Percentiles rank a stretch among this genome's conserved stretches.
These are phyloP conservation scores for Isatis lusitanica DNA, from an alignment of 441 rosid species.

Conservation along the genomic window DNA sequence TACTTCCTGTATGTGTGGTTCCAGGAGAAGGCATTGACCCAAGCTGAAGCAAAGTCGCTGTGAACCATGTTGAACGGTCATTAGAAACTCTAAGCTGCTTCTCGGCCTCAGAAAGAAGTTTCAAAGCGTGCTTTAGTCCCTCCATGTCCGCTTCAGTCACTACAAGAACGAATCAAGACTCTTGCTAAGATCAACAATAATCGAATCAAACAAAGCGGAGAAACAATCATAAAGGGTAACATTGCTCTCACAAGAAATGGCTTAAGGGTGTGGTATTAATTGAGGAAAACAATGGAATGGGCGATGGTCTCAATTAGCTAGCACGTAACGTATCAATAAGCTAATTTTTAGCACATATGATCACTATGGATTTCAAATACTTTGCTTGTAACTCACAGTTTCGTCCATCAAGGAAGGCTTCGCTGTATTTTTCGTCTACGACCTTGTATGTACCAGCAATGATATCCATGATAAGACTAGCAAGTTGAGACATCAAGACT, in stretches of 20 bases:
- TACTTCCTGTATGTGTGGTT: slow-evolving; percentile 69
- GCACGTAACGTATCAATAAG: background rate
- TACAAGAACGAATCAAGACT: slow-evolving; percentile 37
- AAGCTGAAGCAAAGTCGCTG: slow-evolving; percentile 91
- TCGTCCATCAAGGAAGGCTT: slow-evolving; percentile 59
- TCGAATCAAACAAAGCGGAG: background rate
- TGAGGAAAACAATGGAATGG: background rate
- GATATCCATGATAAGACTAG: slow-evolving; percentile 94
- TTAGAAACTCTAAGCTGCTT: slow-evolving; percentile 84
- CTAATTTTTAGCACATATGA: background rate
- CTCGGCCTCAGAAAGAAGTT: slow-evolving; percentile 96
- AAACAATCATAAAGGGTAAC: background rate
- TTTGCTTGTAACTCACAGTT: slow-evolving; percentile 60
- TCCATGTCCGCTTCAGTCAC: slow-evolving; percentile 86
- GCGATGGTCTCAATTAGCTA: background rate
- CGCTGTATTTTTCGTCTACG: slow-evolving; percentile 47
- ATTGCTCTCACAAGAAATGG: background rate
- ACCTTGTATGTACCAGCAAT: slow-evolving; percentile 84
- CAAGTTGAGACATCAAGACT: slow-evolving; percentile 95
- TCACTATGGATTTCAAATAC: background rate
- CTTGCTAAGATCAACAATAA: background rate
- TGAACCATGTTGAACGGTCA: slow-evolving; percentile 98
- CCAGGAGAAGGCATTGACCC: slow-evolving; percentile 87
- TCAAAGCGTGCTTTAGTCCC: slow-evolving; percentile 87
- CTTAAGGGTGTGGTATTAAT: background rate